Evolutionary conservation across 495 filamentous ascomycete genomes (phyloP).

Genomic region (Elasticomyces elasticus): DNA sequence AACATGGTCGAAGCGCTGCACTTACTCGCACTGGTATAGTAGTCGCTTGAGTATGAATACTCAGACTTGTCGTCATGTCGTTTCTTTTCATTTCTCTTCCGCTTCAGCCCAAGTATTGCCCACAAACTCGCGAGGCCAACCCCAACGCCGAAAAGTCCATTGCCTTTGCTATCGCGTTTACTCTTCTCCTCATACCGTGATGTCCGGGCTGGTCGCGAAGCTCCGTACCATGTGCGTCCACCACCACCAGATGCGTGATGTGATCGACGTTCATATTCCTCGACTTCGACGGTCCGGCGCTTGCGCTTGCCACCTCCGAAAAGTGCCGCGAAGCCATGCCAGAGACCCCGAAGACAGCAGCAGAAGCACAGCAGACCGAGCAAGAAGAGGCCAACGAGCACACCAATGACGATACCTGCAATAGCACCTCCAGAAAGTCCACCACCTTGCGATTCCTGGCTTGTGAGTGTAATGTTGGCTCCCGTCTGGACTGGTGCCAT

Average conservation of each 20-base stretch:
- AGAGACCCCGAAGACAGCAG: conserved; percentile 56
- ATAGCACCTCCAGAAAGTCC: conserved; percentile 75
- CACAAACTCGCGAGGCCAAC: conserved; percentile 58
- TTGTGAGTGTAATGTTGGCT: conserved; percentile 36
- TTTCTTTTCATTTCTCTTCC: conserved; percentile 37
- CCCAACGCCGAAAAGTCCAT: conserved; percentile 44
- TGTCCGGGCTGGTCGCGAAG: conserved; percentile 40
- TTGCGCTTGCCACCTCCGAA: conserved; percentile 46
- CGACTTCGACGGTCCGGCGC: conserved; percentile 36
- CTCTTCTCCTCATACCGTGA: conserved; percentile 20
- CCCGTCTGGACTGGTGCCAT: conserved; percentile 46
- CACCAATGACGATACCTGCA: conserved; percentile 88
- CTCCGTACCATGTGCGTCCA: conserved; percentile 60
- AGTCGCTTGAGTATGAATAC: conserved; percentile 25
- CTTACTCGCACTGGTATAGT: conserved; percentile 35
- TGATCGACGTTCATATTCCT: conserved; percentile 58
- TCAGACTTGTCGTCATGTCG: conserved; percentile 36
- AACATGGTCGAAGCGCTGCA: background rate
- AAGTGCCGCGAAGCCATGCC: conserved; percentile 54
- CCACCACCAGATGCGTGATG: conserved; percentile 40
- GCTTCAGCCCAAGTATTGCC: conserved; percentile 66
- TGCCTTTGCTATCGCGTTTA: conserved; percentile 40
- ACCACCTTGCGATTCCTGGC: conserved; percentile 33
- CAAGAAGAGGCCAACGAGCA: conserved; percentile 63
- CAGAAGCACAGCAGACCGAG: conserved; percentile 65